Evolutionary conservation across 768 basidiomycete genomes (phyloP).

Genomic region (Pulveroboletus sp.): DNA sequence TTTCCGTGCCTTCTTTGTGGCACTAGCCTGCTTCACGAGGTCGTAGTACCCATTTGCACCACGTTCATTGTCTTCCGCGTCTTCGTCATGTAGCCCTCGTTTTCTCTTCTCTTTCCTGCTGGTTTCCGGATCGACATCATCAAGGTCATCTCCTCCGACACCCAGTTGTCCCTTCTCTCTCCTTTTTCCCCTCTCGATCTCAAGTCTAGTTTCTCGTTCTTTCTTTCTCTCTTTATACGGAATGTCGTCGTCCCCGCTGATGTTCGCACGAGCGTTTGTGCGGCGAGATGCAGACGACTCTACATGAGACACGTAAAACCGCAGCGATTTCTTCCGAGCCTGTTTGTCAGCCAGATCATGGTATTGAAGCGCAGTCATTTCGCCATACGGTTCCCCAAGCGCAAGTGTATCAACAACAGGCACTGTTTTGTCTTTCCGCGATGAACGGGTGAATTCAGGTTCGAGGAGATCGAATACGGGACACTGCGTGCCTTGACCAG

Average conservation of each 20-base stretch:
- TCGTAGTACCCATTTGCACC: slow-evolving; percentile 84
- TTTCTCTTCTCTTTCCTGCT: slow-evolving; percentile 31
- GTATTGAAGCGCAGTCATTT: slow-evolving; percentile 59
- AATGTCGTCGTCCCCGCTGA: slow-evolving; percentile 92
- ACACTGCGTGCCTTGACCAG: slow-evolving; percentile 17
- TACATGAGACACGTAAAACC: slow-evolving; percentile 92
- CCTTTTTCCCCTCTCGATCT: slow-evolving; percentile 39
- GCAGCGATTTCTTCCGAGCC: slow-evolving; percentile 73
- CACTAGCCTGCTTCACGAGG: slow-evolving; percentile 71
- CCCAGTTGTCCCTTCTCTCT: slow-evolving; percentile 33
- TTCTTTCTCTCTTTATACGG: slow-evolving; percentile 78
- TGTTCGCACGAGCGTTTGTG: slow-evolving; percentile 60
- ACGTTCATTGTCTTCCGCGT: slow-evolving; percentile 39
- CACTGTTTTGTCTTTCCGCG: slow-evolving; percentile 9
- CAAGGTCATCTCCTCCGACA: slow-evolving; percentile 64
- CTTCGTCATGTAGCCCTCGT: slow-evolving; percentile 36
- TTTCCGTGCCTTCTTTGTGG: slow-evolving; percentile 72
- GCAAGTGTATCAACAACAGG: slow-evolving; percentile 5
- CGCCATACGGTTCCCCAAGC: slow-evolving; percentile 55
- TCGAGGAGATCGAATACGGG: slow-evolving; percentile 75
- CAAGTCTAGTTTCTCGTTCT: slow-evolving; percentile 51
- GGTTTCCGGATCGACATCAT: slow-evolving; percentile 48
- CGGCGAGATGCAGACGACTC: slow-evolving; percentile 75
- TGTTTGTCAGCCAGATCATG: slow-evolving; percentile 82
- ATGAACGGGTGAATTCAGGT: slow-evolving; percentile 47